Conservation (phyloP, 148 eudicot species). For the Chenopodium berlandieri region DNA sequence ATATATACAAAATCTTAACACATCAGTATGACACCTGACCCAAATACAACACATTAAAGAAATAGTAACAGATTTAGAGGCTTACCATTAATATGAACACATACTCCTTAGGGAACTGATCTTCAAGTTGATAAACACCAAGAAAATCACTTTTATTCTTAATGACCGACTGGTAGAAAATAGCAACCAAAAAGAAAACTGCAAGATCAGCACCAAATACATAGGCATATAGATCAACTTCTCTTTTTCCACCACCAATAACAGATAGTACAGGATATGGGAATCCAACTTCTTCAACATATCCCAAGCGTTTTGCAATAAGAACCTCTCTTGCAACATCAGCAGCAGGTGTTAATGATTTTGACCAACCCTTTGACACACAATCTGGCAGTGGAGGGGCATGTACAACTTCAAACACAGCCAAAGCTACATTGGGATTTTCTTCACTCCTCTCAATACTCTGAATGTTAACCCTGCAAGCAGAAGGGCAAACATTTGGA, state of each 20-base stretch:
- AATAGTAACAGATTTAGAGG: neutral
- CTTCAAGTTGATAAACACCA: conserved; percentile 98
- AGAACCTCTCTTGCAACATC: conserved; percentile 94
- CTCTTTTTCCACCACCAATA: conserved; percentile 97
- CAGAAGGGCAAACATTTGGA: conserved; percentile 52
- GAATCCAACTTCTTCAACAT: conserved; percentile 65
- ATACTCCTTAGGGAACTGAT: conserved; percentile 93
- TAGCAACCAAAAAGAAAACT: conserved; percentile 91
- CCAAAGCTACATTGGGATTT: conserved; percentile 69
- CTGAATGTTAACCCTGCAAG: conserved; percentile 84
- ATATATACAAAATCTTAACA: neutral
- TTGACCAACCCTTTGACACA: conserved; percentile 48
- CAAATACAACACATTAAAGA: conserved; percentile 2
- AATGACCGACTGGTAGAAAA: conserved; percentile 86
- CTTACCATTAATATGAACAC: conserved; percentile 88
- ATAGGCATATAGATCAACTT: conserved; percentile 92
- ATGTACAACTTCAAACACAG: conserved; percentile 92
- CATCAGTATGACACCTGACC: neutral
- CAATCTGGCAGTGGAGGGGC: conserved; percentile 68
- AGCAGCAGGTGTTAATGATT: conserved; percentile 91
- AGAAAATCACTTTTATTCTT: conserved; percentile 93
- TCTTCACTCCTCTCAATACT: conserved; percentile 88
- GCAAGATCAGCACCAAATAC: conserved; percentile 92
- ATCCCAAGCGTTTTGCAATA: conserved; percentile 54
- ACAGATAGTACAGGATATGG: conserved; percentile 81